Percentiles rank a stretch among this genome's conserved stretches.
These are phyloP conservation scores for Colletotrichum spinosum DNA, from an alignment of 2,329 filamentous ascomycete genomes.

Conservation along the genomic window DNA sequence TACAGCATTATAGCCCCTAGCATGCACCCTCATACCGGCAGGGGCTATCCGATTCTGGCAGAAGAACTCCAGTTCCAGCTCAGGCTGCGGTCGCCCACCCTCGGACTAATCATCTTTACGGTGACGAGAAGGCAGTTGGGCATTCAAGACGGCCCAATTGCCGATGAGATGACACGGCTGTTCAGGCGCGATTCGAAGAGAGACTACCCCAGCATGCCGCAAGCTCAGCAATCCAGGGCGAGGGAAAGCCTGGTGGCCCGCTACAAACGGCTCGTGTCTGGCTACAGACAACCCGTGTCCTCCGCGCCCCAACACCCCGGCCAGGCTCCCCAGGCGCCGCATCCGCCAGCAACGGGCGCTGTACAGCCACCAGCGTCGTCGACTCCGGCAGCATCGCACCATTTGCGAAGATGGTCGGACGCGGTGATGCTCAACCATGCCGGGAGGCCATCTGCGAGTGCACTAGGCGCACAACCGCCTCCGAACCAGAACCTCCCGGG, in stretches of 20 bases:
- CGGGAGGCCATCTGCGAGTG: background rate
- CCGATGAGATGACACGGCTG: constrained; percentile 46
- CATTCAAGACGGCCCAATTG: constrained; percentile 48
- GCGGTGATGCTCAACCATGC: too few relatives aligned
- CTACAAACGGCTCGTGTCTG: constrained; percentile 18
- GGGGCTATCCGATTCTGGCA: constrained; percentile 66
- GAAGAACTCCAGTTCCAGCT: constrained; percentile 65
- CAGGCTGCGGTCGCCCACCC: constrained; percentile 58
- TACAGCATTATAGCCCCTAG: constrained; percentile 45
- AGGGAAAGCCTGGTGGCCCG: constrained; percentile 20
- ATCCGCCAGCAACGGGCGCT: too few relatives aligned
- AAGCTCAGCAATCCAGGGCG: background rate
- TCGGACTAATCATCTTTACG: constrained; percentile 67
- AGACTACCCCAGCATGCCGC: constrained; percentile 21
- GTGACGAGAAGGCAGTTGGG: constrained; percentile 61
- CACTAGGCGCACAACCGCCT: too few relatives aligned
- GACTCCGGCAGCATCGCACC: too few relatives aligned
- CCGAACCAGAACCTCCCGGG: too few relatives aligned
- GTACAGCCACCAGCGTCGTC: too few relatives aligned
- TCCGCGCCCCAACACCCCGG: background rate
- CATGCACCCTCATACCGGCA: constrained; percentile 43
- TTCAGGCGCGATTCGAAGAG: constrained; percentile 38
- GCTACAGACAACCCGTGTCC: background rate
- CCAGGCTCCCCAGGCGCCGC: too few relatives aligned
- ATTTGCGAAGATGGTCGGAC: too few relatives aligned